These are phyloP conservation scores for Eucalyptus viminalis DNA, from an alignment of 345 rosid species.

Conservation along the genomic window DNA sequence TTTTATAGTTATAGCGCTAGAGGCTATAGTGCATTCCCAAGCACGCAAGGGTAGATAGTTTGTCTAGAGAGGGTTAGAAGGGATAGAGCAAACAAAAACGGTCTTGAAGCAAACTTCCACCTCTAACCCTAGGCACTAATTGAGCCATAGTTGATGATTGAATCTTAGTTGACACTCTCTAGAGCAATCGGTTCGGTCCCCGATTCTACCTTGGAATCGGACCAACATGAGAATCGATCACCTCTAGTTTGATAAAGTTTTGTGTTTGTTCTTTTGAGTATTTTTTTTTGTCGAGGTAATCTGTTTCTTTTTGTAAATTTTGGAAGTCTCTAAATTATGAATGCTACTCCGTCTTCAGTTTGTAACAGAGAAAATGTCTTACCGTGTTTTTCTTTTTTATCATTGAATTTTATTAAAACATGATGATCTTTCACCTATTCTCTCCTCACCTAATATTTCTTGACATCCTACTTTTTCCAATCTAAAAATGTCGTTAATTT, in stretches of 20 bases:
- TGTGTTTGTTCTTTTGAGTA: too few relatives aligned
- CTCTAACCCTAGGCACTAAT: too few relatives aligned
- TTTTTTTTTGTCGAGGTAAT: too few relatives aligned
- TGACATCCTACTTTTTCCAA: background rate
- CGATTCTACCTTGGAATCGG: fast-evolving
- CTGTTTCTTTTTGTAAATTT: background rate
- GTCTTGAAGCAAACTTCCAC: too few relatives aligned
- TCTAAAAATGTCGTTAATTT: background rate
- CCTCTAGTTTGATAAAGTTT: fast-evolving
- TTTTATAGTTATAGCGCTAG: fast-evolving
- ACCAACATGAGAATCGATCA: too few relatives aligned
- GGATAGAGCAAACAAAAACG: too few relatives aligned
- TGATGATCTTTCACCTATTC: background rate
- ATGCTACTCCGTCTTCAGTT: background rate
- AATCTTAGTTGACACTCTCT: too few relatives aligned
- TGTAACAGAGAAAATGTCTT: background rate
- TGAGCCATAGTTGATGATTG: too few relatives aligned
- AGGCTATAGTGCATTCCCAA: too few relatives aligned
- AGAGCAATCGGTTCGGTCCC: fast-evolving
- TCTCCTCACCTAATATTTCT: background rate
- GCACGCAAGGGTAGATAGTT: fast-evolving
- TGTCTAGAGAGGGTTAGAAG: too few relatives aligned
- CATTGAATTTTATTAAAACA: background rate
- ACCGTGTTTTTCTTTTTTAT: too few relatives aligned
- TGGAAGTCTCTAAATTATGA: background rate